phyloP scores from a whole-genome alignment of 2,329 filamentous ascomycete species.

The Colletotrichum sp. region DNA sequence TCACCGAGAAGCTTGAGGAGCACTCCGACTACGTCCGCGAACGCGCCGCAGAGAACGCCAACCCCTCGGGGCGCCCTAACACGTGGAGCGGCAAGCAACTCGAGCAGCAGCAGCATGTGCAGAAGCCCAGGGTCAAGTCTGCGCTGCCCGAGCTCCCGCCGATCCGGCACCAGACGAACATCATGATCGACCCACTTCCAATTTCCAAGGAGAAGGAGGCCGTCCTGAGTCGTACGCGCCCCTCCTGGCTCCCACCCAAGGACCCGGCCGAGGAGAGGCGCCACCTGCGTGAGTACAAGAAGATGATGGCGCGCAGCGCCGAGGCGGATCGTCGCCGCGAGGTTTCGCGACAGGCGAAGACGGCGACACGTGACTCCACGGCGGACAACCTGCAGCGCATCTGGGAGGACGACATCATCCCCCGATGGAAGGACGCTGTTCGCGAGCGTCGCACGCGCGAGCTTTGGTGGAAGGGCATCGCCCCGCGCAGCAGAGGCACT shows the following conservation, averaged over 20 bases:
- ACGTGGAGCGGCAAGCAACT: constrained; percentile 37
- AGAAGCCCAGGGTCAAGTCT: constrained; percentile 64
- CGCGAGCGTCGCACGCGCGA: constrained; percentile 73
- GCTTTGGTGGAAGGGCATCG: constrained; percentile 83
- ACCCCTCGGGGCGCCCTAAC: constrained; percentile 38
- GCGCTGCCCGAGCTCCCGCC: constrained; percentile 73
- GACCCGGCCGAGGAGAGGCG: constrained; percentile 89
- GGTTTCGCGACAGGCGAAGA: constrained; percentile 54
- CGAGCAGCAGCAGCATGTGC: constrained; percentile 25
- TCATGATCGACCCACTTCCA: constrained; percentile 84
- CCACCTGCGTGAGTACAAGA: constrained; percentile 85
- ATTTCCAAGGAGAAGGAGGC: constrained; percentile 88
- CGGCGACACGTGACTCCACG: constrained; percentile 58
- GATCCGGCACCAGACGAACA: constrained; percentile 69
- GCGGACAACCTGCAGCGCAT: constrained; percentile 62
- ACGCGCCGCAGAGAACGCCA: constrained; percentile 13
- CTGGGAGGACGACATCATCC: constrained; percentile 80
- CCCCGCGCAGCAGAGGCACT: constrained; percentile 69
- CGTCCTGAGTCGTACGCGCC: constrained; percentile 78
- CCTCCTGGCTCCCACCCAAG: constrained; percentile 86
- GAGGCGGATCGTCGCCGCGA: constrained; percentile 67
- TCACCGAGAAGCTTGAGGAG: constrained; percentile 83
- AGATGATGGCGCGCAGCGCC: constrained; percentile 73
- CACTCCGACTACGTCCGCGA: constrained; percentile 60
- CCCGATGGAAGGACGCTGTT: constrained; percentile 76